Base-by-base conservation (phyloP, 257 asterid species). In the Nicotiana obtusifolia region DNA sequence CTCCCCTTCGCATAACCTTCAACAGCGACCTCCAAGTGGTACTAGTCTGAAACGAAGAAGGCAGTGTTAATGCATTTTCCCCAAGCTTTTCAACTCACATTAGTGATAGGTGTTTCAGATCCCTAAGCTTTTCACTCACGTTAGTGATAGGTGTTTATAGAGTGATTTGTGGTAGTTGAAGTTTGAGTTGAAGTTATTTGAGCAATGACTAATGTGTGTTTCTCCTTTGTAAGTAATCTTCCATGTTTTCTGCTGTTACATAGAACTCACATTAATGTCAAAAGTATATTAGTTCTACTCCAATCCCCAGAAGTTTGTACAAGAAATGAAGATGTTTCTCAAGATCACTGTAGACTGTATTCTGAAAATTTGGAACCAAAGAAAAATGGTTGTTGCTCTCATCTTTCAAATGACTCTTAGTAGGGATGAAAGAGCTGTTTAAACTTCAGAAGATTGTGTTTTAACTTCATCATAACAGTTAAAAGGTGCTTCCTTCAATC, bases 11-110 rank as follows among this genome's bases (percentile, higher is more conserved):
- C 84, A 65, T 53, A 85, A 83, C 85, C 76, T 81, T 67, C 87
- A 77, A 60, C 77, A 54, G 56, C 76, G 81, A 80, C 89, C 84
- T 61, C 84, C 85, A 17, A 82, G 37, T 30, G 84, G 78, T 80
- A 69, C 86, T 71, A 61, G 80, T 81, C 59, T 82, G 47, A 93
- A 91, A 88, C 83, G 92, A 69, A 86, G 90, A 41, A 84, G 88
- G 85, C 88, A 86, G 5, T 80, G 85, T 75, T 91, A 84, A 87
- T 71, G 76, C 26, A 83, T 37, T 28, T 65, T 2, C 54, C 79
- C 62, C 52, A 24, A 16, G 62, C 80, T 75, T 4, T 22, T 71
- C 60, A 3, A 22, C 78, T 71, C 20, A 3, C n/a, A 13, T 68
- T 37, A 37, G 56, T 67, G 76, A 67, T 35, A 19, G 81, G 41